A percentile compares a stretch with the other conserved stretches of the same genome.
Evolutionary conservation across 306 rosid species (phyloP).

Genomic region (Luffa aegyptiaca): DNA sequence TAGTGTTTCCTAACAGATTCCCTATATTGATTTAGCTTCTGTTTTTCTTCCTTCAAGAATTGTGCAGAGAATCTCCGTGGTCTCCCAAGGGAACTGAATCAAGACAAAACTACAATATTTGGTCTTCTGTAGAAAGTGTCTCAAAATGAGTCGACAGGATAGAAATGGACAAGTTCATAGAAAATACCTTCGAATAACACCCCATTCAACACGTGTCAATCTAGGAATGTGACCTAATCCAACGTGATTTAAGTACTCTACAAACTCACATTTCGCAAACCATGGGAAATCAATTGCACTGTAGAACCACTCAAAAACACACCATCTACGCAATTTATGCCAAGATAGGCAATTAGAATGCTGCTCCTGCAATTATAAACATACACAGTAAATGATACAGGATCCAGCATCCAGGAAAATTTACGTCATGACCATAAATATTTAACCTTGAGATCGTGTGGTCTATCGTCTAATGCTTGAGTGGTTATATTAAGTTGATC

Average conservation of each 20-base stretch:
- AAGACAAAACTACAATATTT: constrained; percentile 19
- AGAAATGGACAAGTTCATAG: constrained; percentile 19
- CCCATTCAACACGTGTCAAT: constrained; percentile 95
- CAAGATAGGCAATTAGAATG: constrained; percentile 59
- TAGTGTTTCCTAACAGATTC: constrained; percentile 80
- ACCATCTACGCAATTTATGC: constrained; percentile 66
- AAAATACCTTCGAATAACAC: constrained; percentile 79
- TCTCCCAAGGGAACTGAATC: constrained; percentile 86
- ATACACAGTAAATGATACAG: neutral
- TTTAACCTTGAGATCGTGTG: constrained; percentile 40
- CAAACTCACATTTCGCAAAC: constrained; percentile 90
- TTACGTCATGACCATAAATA: constrained; percentile 9
- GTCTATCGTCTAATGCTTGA: constrained; percentile 19
- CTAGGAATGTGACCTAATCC: constrained; percentile 94
- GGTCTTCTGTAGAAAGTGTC: constrained; percentile 1
- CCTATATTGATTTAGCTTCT: constrained; percentile 78
- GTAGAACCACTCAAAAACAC: constrained; percentile 91
- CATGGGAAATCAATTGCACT: constrained; percentile 95
- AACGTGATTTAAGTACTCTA: constrained; percentile 85
- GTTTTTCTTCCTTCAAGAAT: constrained; percentile 72
- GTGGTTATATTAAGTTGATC: constrained; percentile 25
- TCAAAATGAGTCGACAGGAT: constrained; percentile 10
- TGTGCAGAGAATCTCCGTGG: constrained; percentile 85
- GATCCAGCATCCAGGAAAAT: constrained; percentile 5
- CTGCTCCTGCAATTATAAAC: constrained; percentile 41